Evolutionary conservation across 768 basidiomycete genomes (phyloP), one percentile per base, ranked within the genome.

Genomic region (Saitozyma sp.): DNA sequence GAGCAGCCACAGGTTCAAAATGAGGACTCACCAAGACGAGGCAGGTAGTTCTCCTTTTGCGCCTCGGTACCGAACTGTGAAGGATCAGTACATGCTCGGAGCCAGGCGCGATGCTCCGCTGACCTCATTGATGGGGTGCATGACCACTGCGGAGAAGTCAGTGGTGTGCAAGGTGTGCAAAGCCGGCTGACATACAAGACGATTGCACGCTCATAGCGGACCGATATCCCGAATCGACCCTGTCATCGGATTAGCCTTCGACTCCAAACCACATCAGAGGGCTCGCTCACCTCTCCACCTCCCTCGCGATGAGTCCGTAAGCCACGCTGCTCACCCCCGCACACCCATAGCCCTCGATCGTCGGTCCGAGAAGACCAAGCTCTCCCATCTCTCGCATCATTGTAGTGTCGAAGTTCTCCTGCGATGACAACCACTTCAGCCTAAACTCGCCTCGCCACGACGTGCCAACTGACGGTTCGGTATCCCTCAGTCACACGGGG

Each of bases 161-260:
- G 29, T 5, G 29, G 29, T 29, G 29, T 29, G 29, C 29, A 29
- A 2, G 29, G 29, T 29, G 29, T 29, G 5, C 29, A 29, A 29
- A 2, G 29, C 29, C 29, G 29, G 29, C 0, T 40, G 48, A 65
- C 71, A 19, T 50, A 76, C 74, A 51, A 1, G 92, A 94, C 0
- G 90, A 92, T 78, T 98, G 95, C 3, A 98, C 95, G 16, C 93
- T 96, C 65, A 92, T 87, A 4, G 88, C 94, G 6, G 91, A 94
- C 29, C 95, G 89, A 75, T 96, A 98, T 0, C 95, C 95, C 2
- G 94, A 97, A 76, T 99, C 95, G 45, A 98, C 87, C 65, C 94
- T 92, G 69, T 46, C 45, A 17, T 9, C 0, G 6, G 0, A 56
- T 17, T 43, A 56, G 41, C 14, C 11, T 10, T 13, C 56, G 42